Conservation (phyloP, 2,329 filamentous ascomycete species). For the Botrytis squamosa region DNA sequence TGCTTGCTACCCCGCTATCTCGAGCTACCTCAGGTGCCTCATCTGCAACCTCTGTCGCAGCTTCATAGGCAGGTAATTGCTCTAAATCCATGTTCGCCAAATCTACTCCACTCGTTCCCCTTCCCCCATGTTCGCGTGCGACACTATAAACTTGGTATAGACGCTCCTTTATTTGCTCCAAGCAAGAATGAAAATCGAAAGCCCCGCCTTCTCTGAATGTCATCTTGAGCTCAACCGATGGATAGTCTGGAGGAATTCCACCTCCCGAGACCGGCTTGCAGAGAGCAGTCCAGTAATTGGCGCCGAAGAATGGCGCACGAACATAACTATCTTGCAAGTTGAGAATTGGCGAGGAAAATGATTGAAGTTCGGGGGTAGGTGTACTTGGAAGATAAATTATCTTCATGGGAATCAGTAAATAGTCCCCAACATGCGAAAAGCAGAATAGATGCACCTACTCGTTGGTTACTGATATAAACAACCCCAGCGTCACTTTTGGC, state of each 20-base stretch:
- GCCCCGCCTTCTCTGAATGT: slow-evolving; percentile 96
- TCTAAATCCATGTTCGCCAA: slow-evolving; percentile 73
- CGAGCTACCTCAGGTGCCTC: slow-evolving; percentile 26
- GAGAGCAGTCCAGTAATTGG: slow-evolving; percentile 82
- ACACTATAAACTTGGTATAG: slow-evolving; percentile 78
- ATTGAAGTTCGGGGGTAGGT: slow-evolving; percentile 67
- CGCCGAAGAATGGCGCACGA: slow-evolving; percentile 85
- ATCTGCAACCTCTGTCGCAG: slow-evolving; percentile 40
- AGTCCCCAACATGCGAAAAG: slow-evolving; percentile 10
- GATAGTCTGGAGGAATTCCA: slow-evolving; percentile 71
- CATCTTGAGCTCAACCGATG: slow-evolving; percentile 76
- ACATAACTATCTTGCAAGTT: slow-evolving; percentile 85
- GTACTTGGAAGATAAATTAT: slow-evolving; percentile 82
- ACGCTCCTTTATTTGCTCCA: slow-evolving; percentile 81
- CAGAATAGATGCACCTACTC: slow-evolving; percentile 55
- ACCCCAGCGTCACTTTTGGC: slow-evolving; percentile 72
- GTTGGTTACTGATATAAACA: slow-evolving; percentile 80
- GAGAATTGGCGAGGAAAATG: slow-evolving; percentile 84
- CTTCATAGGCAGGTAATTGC: slow-evolving; percentile 84
- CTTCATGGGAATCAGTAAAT: slow-evolving; percentile 46
- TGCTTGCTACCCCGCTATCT: slow-evolving; percentile 28
- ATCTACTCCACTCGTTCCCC: slow-evolving; percentile 47
- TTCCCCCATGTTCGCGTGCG: slow-evolving; percentile 64
- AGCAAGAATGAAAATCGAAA: slow-evolving; percentile 81
- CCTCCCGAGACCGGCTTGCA: slow-evolving; percentile 81